phyloP scores from a whole-genome alignment of 345 rosid genomes.

The Clarkia xantiana region DNA sequence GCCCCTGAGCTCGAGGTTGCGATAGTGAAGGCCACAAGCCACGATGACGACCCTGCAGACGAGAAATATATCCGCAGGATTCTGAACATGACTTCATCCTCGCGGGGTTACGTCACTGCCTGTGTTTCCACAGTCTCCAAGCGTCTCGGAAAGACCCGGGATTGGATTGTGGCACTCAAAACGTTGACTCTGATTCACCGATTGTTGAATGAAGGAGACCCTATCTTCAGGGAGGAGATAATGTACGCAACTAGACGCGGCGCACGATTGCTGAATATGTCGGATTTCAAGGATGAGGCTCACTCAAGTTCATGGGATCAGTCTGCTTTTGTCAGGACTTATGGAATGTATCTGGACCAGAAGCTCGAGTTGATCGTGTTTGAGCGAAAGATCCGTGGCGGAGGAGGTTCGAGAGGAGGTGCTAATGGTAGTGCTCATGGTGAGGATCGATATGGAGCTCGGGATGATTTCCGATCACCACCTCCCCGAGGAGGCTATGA shows the following conservation, averaged over 20 bases:
- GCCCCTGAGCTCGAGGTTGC: conserved; percentile 84
- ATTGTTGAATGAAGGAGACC: conserved; percentile 49
- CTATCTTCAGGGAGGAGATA: conserved; percentile 55
- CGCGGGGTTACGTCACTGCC: conserved; percentile 47
- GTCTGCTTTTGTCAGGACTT: conserved; percentile 51
- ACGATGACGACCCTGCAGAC: conserved; percentile 66
- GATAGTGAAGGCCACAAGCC: conserved; percentile 79
- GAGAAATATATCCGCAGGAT: conserved; percentile 67
- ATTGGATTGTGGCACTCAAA: conserved; percentile 80
- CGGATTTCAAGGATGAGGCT: conserved; percentile 67
- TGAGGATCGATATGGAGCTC: too few relatives aligned
- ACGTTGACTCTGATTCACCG: conserved; percentile 55
- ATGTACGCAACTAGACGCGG: conserved; percentile 51
- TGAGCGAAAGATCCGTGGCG: conserved; percentile 25
- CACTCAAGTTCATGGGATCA: conserved; percentile 88
- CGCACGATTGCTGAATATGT: conserved; percentile 52
- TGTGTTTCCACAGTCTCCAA: conserved; percentile 53
- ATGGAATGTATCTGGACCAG: conserved; percentile 55
- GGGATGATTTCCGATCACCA: too few relatives aligned
- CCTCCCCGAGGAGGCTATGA: too few relatives aligned
- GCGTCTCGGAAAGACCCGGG: conserved; percentile 55
- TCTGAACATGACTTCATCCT: conserved; percentile 34
- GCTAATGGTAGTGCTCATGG: not conserved
- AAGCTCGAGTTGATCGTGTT: conserved; percentile 35
- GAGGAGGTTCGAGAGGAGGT: conserved; percentile 7